Conservation (phyloP, 352 stramenopile genomes). For the Phytophthora kernoviae region DNA sequence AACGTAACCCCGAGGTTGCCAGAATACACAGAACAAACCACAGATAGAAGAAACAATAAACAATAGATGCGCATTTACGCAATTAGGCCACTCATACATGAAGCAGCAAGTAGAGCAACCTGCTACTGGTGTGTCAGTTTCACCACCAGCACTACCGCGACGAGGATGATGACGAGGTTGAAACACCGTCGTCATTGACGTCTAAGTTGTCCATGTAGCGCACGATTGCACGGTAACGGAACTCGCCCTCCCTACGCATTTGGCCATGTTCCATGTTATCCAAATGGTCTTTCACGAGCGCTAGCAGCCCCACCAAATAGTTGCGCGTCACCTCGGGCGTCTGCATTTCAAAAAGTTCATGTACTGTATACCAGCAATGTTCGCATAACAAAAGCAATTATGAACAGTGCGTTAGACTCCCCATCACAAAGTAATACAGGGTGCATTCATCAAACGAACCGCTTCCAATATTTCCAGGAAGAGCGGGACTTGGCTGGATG, state of each 20-base stretch:
- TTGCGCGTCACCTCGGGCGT: conserved; percentile 71
- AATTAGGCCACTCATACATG: neutral
- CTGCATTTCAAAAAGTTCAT: conserved; percentile 95
- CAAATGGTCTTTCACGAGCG: conserved; percentile 93
- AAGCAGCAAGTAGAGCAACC: neutral
- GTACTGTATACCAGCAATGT: conserved; percentile 50
- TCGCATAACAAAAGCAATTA: neutral
- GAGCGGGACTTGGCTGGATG: conserved; percentile 89
- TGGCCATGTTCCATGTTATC: conserved; percentile 87
- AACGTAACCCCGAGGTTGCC: conserved; percentile 10
- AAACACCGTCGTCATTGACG: conserved; percentile 26
- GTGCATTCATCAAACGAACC: conserved; percentile 36
- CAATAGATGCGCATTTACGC: neutral
- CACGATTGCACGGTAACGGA: conserved; percentile 87
- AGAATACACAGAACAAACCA: conserved; percentile 13
- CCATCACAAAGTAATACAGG: conserved; percentile 12
- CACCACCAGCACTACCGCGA: conserved; percentile 26
- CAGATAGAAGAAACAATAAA: neutral
- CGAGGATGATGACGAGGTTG: conserved; percentile 21
- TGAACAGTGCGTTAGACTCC: conserved; percentile 32
- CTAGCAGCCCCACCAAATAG: conserved; percentile 79
- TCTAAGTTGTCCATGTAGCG: conserved; percentile 70
- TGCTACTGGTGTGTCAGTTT: neutral
- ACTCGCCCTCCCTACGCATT: conserved; percentile 72
- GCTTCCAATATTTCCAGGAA: conserved; percentile 97